Evolutionary conservation across 2,329 filamentous ascomycete genomes (phyloP), one percentile per base, ranked within the genome.

Genomic region (Stemphylium vesicarium): DNA sequence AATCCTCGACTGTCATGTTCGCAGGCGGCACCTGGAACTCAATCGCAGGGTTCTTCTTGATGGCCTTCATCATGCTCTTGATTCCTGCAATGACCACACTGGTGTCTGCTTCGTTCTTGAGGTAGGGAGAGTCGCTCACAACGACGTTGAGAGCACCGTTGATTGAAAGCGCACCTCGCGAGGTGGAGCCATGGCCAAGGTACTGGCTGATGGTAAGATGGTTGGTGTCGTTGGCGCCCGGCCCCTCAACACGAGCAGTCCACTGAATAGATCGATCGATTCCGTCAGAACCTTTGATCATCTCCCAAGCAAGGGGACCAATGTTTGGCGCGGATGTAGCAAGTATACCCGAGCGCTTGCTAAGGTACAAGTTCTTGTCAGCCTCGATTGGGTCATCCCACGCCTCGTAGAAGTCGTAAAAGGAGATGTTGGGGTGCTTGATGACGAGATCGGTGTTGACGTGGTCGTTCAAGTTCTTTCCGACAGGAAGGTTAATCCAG

Each of bases 291-390:
- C 78, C 79, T 52, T 72, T 71, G 65, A 88, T 81, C 57, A 85
- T 81, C 58, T 88, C 85, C 80, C 82, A 87, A 70, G 82, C 84
- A 73, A 87, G 79, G 20, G 85, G 82, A 0, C 85, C 85, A 50
- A 89, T 87, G 71, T 88, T 87, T 20, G 87, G 85, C 1, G 85
- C 85, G 22, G 86, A 85, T 69, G 88, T 85, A 1, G 86, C 80
- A 12, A 89, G 79, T 38, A 88, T 85, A 22, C 86, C 86, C 24
- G 79, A 81, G 50, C 84, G 81, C 52, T 76, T 71, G 52, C 75
- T 77, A 20, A 80, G 71, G 63, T 80, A 80, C 3, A 64, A 47
- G 15, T 74, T 62, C 59, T 73, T 74, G 63, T 82, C 78, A 31
- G 69, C 64, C 9, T 66, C 49, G 41, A 76, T 77, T 3, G 78